A percentile compares a stretch with the other conserved stretches of the same genome.
Evolutionary conservation across 768 basidiomycete genomes (phyloP).

Genomic region (Aureoboletus auriporus): DNA sequence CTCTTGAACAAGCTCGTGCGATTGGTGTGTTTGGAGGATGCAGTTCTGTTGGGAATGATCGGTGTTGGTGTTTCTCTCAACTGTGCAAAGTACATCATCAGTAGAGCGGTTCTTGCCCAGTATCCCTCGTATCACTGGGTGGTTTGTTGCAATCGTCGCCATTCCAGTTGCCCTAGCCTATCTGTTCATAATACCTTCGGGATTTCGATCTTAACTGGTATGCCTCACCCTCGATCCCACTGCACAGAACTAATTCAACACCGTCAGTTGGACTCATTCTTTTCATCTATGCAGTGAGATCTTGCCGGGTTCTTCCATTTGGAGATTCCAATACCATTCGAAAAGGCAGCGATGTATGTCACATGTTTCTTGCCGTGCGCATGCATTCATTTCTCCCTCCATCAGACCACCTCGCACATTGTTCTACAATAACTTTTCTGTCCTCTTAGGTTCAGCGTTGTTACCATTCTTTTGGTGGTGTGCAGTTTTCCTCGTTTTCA

Average conservation of each 20-base stretch:
- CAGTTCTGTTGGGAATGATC: conserved; percentile 44
- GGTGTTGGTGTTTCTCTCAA: background rate
- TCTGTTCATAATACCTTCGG: conserved; percentile 38
- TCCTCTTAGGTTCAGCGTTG: conserved; percentile 36
- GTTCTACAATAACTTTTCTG: conserved; percentile 39
- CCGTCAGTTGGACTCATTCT: conserved; percentile 33
- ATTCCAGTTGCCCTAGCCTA: conserved; percentile 29
- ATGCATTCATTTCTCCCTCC: background rate
- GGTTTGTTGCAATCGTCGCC: conserved; percentile 39
- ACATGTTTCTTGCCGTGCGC: background rate
- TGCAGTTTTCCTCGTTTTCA: conserved; percentile 31
- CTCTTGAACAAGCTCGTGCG: conserved; percentile 43
- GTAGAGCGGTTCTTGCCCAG: conserved; percentile 42
- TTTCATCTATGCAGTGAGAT: conserved; percentile 41
- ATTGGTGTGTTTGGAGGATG: conserved; percentile 44
- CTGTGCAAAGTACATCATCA: conserved; percentile 19
- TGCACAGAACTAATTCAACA: background rate
- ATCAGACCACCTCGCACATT: conserved; percentile 40
- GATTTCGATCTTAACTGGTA: conserved; percentile 37
- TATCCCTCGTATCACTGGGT: conserved; percentile 46
- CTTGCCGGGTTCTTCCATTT: conserved; percentile 47
- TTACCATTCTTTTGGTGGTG: conserved; percentile 43
- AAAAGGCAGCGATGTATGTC: conserved; percentile 41
- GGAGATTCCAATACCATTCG: conserved; percentile 38
- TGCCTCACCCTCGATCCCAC: background rate